Base-by-base conservation (phyloP, 768 basidiomycete genomes). In the Suillus plorans region DNA sequence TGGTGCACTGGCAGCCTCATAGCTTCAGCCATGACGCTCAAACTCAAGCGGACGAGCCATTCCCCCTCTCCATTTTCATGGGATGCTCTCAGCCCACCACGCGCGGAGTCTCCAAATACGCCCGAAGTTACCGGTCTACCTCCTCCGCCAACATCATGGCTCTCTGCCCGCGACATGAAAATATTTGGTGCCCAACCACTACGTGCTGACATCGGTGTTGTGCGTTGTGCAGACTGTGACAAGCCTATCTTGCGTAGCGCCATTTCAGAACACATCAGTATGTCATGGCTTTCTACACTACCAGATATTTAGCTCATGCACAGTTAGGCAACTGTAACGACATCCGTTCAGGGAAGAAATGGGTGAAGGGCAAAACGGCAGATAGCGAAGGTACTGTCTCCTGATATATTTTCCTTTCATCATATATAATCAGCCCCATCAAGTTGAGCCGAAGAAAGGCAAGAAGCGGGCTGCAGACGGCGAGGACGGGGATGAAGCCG, bases 381-480 rank as follows among this genome's bases (percentile, higher is more conserved):
- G 81, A 82, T 53, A 76, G 76, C 63, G 88, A 87, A 69, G 80
- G 82, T 81, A 73, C 69, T 71, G 63, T 63, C 22, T 50, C 60
- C 42, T 18, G 52, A 36, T 56, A 41, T 60, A 5, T 16, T 39
- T 52, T 28, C 47, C 22, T 61, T 62, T 67, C 50, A 25, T 65
- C 25, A 52, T 42, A 64, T 66, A 42, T 64, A 49, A 31, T 60
- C 25, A 55, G 16, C 42, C 45, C 65, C 53, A 60, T 42, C 31
- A 58, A 71, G 72, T 71, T 72, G 74, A 77, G 73, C 70, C 77
- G 67, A 84, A 85, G 73, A 85, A 84, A 70, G 84, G 84, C 64
- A 92, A 89, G 80, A 95, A 94, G 72, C 92, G 94, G 66, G 92
- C 90, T 72, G 86, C 87, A 20, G 91, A 94, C n/a, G 85, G 85